Base-by-base conservation (phyloP, 805 yeast genomes). In the Yamadazyma laniorum region DNA sequence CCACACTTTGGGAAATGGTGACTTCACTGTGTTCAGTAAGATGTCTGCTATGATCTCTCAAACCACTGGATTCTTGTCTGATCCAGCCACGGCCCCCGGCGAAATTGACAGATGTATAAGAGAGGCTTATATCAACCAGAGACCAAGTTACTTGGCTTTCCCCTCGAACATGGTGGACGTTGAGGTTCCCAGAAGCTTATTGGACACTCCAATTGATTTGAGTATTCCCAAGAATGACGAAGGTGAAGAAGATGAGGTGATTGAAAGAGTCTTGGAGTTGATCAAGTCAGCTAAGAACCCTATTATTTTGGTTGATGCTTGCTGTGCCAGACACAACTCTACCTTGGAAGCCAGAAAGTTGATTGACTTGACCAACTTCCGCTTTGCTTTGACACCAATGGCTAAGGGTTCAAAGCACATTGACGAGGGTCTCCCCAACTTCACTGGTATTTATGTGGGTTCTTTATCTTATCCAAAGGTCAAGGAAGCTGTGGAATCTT, bases 401-500 rank as follows among this genome's bases (percentile, higher is more conserved):
- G 95, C 95, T 65, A 86, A 86, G 65, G 83, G 88, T 43, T 71
- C 79, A 18, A 46, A 40, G 18, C 32, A 27, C 18, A 77, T 85
- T 51, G 80, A 83, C 62, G 95, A 86, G 65, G 72, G 72, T 44
- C 74, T 79, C 59, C 76, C 79, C 46, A 70, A 86, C 63, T 86
- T 77, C 63, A 88, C 87, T 50, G 95, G 95, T 64, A 87, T 82
- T 41, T 86, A 86, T 60, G 85, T 85, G 42, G 95, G 95, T 52
- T 72, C 84, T n/a, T 67, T 87, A 52, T 82, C 95, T 14, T 47
- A 46, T 43, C 48, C 45, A 25, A 33, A 42, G 19, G 49, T 47
- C 7, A 47, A 45, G 27, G 44, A 42, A 17, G 31, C 42, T 4
- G 50, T 49, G 31, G 47, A 42, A 31, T 29, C 37, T 4, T 30